Percentiles rank a stretch among this genome's conserved stretches.
Evolutionary conservation across 257 asterid genomes (phyloP).

Genomic region (Nicotiana obtusifolia): DNA sequence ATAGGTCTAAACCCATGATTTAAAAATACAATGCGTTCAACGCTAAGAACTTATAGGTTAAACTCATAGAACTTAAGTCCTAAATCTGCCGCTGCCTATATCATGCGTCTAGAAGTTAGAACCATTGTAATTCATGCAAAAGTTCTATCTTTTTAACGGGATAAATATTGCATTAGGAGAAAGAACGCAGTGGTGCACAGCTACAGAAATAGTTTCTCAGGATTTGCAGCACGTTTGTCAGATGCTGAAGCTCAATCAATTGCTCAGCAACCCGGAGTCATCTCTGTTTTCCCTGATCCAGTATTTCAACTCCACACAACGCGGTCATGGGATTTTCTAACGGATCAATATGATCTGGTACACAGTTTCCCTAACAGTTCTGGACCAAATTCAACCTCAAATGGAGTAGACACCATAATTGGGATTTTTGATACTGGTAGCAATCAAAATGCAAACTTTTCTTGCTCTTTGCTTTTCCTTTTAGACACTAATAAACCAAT

Average conservation of each 20-base stretch:
- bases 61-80: too few relatives aligned
- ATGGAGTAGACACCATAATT: conserved; percentile 2
- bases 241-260: conserved; percentile 52
- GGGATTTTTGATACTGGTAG: conserved; percentile 5
- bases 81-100: too few relatives aligned
- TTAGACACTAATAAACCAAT: neutral
- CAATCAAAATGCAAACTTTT: neutral
- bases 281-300: conserved; percentile 83
- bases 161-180: conserved; percentile 31
- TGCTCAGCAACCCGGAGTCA: conserved; percentile 54
- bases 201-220: conserved; percentile 60
- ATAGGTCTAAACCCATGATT: too few relatives aligned
- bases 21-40: too few relatives aligned
- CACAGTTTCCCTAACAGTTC: neutral
- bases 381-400: neutral
- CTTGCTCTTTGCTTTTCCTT: neutral
- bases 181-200: conserved; percentile 45
- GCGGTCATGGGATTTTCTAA: conserved; percentile 12
- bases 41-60: too few relatives aligned
- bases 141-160: neutral
- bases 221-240: conserved; percentile 64
- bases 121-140: neutral
- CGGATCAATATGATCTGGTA: neutral
- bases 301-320: conserved; percentile 49
- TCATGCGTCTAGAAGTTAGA: too few relatives aligned